phyloP scores from a whole-genome alignment of 2,329 filamentous ascomycete species.

The Colletotrichum tanaceti region DNA sequence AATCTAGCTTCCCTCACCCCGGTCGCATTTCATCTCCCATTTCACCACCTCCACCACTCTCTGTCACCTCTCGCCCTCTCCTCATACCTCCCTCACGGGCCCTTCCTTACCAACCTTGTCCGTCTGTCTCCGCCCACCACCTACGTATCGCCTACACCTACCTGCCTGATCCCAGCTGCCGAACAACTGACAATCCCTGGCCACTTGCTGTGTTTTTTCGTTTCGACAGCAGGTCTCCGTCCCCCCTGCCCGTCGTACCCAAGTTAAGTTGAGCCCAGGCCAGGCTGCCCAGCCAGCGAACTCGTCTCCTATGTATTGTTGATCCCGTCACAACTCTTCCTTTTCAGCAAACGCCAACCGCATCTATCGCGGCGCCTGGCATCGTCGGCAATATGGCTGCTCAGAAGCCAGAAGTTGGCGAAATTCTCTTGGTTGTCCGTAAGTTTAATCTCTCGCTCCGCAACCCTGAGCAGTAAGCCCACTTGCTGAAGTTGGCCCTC shows the following conservation, averaged over 20 bases:
- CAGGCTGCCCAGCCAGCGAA: conserved; percentile 38
- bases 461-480: conserved; percentile 13
- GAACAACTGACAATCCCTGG: conserved; percentile 38
- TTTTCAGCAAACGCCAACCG: conserved; percentile 41
- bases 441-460: conserved; percentile 52
- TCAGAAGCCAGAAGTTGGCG: conserved; percentile 70
- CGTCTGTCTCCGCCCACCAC: conserved; percentile 17
- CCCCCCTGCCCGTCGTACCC: conserved; percentile 31
- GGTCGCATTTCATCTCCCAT: conserved; percentile 37
- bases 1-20: conserved; percentile 12
- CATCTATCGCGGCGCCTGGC: conserved; percentile 38
- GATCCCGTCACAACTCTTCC: conserved; percentile 37
- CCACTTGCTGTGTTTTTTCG: conserved; percentile 29
- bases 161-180: conserved; percentile 35
- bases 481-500: conserved; percentile 21
- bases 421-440: conserved; percentile 79
- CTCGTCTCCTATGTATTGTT: conserved; percentile 41
- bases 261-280: conserved; percentile 36
- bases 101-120: conserved; percentile 26
- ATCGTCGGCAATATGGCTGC: conserved; percentile 56
- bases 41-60: conserved; percentile 18
- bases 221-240: conserved; percentile 26
- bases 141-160: background rate
- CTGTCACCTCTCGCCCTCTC: conserved; percentile 18
- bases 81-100: conserved; percentile 11